phyloP scores from a whole-genome alignment of 352 stramenopile genomes.

The Phytophthora megakarya region DNA sequence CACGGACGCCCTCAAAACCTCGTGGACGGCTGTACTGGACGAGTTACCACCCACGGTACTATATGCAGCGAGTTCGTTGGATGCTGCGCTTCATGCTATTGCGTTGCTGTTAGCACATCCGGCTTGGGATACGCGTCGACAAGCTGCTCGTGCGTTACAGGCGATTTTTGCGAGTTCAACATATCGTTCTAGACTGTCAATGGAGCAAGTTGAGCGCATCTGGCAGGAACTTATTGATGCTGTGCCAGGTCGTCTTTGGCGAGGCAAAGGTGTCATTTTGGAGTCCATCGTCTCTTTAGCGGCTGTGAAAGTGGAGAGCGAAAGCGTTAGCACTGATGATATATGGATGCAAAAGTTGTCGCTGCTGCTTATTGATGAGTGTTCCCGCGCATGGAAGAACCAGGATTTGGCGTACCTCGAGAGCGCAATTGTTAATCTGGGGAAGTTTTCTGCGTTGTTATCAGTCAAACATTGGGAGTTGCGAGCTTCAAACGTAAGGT shows the following conservation, averaged over 20 bases:
- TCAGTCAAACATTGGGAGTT: constrained; percentile 27
- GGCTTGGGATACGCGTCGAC: constrained; percentile 76
- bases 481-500: constrained; percentile 42
- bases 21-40: constrained; percentile 68
- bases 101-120: constrained; percentile 60
- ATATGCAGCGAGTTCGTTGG: constrained; percentile 55
- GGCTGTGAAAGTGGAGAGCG: constrained; percentile 30
- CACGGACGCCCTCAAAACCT: constrained; percentile 45
- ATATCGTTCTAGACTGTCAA: constrained; percentile 51
- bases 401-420: constrained; percentile 75
- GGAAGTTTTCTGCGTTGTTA: constrained; percentile 48
- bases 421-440: constrained; percentile 60
- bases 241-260: constrained; percentile 76
- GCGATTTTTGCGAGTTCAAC: constrained; percentile 54
- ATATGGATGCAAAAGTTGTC: constrained; percentile 41
- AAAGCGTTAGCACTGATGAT: not conserved
- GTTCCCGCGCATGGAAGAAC: constrained; percentile 65
- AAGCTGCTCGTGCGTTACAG: constrained; percentile 69
- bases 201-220: constrained; percentile 52
- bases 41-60: constrained; percentile 66
- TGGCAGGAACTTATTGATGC: constrained; percentile 52
- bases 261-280: constrained; percentile 73
- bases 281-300: constrained; percentile 71
- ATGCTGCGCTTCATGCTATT: constrained; percentile 49
- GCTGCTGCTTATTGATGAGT: constrained; percentile 57